phyloP scores from a whole-genome alignment of 352 stramenopile genomes.

The Phytophthora quininea region DNA sequence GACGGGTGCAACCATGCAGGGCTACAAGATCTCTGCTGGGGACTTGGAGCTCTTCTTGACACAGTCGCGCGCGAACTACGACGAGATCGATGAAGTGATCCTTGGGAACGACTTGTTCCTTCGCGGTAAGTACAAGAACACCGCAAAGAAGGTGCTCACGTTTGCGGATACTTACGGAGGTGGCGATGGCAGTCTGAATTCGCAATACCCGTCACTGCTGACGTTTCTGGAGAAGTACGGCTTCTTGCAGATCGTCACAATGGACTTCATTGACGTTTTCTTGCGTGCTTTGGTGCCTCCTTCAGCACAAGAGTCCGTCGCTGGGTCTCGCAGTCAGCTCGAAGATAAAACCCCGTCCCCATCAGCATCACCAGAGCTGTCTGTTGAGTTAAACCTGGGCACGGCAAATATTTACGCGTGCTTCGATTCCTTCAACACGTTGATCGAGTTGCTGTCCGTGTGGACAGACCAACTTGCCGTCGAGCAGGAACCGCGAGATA shows the following conservation, averaged over 20 bases:
- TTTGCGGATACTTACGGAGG: conserved; percentile 41
- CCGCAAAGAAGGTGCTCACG: conserved; percentile 49
- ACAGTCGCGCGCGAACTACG: conserved; percentile 61
- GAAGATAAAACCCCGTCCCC: conserved; percentile 42
- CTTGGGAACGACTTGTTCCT: conserved; percentile 74
- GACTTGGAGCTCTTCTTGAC: conserved; percentile 81
- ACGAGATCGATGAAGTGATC: conserved; percentile 72
- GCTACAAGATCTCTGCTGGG: conserved; percentile 81
- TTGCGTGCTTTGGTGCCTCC: conserved; percentile 65
- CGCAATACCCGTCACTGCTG: conserved; percentile 71
- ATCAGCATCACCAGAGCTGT: conserved; percentile 71
- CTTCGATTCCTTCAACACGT: conserved; percentile 90
- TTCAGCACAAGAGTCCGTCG: conserved; percentile 26
- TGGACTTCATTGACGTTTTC: conserved; percentile 89
- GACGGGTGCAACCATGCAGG: conserved; percentile 83
- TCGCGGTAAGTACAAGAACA: conserved; percentile 13
- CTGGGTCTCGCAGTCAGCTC: conserved; percentile 15
- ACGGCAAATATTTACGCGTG: conserved; percentile 90
- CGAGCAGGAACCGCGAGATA: conserved; percentile 69
- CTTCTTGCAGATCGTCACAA: conserved; percentile 84
- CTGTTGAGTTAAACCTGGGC: conserved; percentile 81
- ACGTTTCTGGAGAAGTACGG: conserved; percentile 83
- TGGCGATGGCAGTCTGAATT: conserved; percentile 20
- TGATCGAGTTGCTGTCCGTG: conserved; percentile 72
- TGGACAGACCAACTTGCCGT: conserved; percentile 78